phyloP scores from a whole-genome alignment of 2,329 filamentous ascomycete genomes.

The Trichoderma semiorbis region DNA sequence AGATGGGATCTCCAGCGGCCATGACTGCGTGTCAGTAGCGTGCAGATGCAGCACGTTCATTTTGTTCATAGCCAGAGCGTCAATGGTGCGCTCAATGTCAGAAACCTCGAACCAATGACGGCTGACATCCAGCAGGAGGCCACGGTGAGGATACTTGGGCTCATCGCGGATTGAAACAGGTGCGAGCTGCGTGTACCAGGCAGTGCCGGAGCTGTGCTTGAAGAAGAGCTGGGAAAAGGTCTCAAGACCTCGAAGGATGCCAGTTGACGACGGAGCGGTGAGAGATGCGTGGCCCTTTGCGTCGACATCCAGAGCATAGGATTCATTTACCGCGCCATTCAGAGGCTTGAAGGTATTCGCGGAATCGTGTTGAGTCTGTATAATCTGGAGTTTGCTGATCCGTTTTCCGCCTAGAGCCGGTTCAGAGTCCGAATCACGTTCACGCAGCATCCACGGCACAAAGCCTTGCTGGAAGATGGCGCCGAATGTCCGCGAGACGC shows the following conservation, averaged over 20 bases:
- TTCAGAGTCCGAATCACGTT: slow-evolving; percentile 62
- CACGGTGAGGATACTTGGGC: slow-evolving; percentile 73
- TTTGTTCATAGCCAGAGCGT: slow-evolving; percentile 75
- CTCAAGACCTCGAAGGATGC: slow-evolving; percentile 69
- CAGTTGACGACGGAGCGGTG: slow-evolving; percentile 61
- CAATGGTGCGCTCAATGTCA: slow-evolving; percentile 71
- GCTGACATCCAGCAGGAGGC: slow-evolving; percentile 74
- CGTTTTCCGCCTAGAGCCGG: slow-evolving; percentile 46
- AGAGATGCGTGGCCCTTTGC: slow-evolving; percentile 59
- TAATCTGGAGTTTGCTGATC: slow-evolving; percentile 60
- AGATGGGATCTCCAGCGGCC: slow-evolving; percentile 76
- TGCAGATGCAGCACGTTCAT: slow-evolving; percentile 80
- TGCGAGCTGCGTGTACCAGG: slow-evolving; percentile 65
- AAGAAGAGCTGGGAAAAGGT: slow-evolving; percentile 80
- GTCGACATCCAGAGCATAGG: slow-evolving; percentile 64
- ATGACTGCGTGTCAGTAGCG: slow-evolving; percentile 78
- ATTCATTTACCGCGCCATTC: slow-evolving; percentile 67
- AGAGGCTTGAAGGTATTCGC: slow-evolving; percentile 56
- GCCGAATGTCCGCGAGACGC: slow-evolving; percentile 56
- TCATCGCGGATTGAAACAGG: slow-evolving; percentile 70
- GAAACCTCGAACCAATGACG: slow-evolving; percentile 66
- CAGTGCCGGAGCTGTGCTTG: slow-evolving; percentile 55
- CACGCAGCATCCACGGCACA: slow-evolving; percentile 74
- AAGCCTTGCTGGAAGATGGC: slow-evolving; percentile 66
- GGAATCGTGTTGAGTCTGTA: slow-evolving; percentile 54